Evolutionary conservation across 495 filamentous ascomycete genomes (phyloP).

Genomic region (Aspergillus sclerotiicarbonarius): DNA sequence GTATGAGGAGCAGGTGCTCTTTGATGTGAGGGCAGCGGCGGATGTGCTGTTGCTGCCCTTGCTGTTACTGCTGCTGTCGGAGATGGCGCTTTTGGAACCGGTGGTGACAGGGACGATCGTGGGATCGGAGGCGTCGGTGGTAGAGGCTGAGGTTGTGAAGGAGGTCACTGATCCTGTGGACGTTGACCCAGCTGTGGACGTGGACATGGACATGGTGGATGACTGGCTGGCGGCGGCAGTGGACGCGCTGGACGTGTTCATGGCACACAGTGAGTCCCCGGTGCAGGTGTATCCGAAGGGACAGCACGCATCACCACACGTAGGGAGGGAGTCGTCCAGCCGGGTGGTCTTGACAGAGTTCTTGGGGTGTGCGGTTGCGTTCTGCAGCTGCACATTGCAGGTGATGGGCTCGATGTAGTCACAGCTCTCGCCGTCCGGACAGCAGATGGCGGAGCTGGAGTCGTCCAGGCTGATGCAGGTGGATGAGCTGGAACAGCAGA

Average conservation of each 20-base stretch:
- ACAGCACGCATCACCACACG: conserved; percentile 64
- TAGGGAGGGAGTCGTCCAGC: conserved; percentile 50
- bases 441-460: conserved; percentile 73
- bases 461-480: conserved; percentile 65
- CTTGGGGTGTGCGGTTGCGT: conserved; percentile 58
- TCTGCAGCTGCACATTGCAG: conserved; percentile 67
- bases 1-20: conserved; percentile 39
- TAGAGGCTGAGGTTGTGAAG: neutral
- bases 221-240: conserved; percentile 1
- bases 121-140: neutral
- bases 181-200: too few relatives aligned
- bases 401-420: conserved; percentile 63
- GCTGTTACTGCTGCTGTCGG: conserved; percentile 19
- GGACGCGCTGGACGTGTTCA: conserved; percentile 29
- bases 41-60: conserved; percentile 20
- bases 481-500: conserved; percentile 68
- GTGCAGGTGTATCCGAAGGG: conserved; percentile 77
- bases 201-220: neutral
- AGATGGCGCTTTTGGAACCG: conserved; percentile 3
- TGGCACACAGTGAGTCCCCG: conserved; percentile 37
- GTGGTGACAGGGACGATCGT: neutral
- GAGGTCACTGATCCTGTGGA: conserved; percentile 2
- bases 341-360: conserved; percentile 69
- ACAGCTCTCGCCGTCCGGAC: conserved; percentile 63
- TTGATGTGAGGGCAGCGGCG: conserved; percentile 14